These are phyloP conservation scores for Pyrenochaeta sp. DNA, from an alignment of 2,329 filamentous ascomycete species.

Conservation along the genomic window DNA sequence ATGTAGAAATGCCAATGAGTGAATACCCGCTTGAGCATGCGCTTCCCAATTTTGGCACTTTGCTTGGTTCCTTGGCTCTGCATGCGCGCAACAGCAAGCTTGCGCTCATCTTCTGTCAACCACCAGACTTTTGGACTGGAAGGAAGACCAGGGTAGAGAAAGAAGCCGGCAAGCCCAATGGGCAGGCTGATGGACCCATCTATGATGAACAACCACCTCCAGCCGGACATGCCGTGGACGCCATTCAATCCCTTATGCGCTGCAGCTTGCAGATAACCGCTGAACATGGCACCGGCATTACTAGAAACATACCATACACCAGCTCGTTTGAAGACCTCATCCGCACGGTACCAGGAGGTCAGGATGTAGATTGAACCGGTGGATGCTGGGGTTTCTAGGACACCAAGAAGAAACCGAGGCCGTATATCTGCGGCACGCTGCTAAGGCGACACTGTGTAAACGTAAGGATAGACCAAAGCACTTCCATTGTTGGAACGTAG, in stretches of 20 bases:
- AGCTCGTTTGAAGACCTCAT: conserved; percentile 61
- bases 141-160: conserved; percentile 60
- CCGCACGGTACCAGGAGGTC: conserved; percentile 49
- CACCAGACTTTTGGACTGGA: conserved; percentile 59
- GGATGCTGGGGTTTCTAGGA: conserved; percentile 37
- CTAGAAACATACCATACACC: conserved; percentile 61
- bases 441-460: conserved; percentile 43
- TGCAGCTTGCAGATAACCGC: conserved; percentile 63
- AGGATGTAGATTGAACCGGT: conserved; percentile 40
- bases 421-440: conserved; percentile 44
- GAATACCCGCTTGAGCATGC: conserved; percentile 56
- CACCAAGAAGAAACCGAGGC: conserved; percentile 42
- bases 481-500: conserved; percentile 44
- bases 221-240: conserved; percentile 47
- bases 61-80: conserved; percentile 33
- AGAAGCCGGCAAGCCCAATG: conserved; percentile 61
- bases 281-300: conserved; percentile 61
- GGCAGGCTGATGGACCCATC: conserved; percentile 64
- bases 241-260: conserved; percentile 61
- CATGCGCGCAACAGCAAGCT: conserved; percentile 32
- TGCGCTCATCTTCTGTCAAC: conserved; percentile 45
- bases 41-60: conserved; percentile 50
- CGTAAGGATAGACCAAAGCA: conserved; percentile 46
- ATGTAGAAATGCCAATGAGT: conserved; percentile 59
- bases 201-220: conserved; percentile 63